Base-by-base conservation (phyloP, 805 yeast species). In the Saccharomycopsis fermentans region DNA sequence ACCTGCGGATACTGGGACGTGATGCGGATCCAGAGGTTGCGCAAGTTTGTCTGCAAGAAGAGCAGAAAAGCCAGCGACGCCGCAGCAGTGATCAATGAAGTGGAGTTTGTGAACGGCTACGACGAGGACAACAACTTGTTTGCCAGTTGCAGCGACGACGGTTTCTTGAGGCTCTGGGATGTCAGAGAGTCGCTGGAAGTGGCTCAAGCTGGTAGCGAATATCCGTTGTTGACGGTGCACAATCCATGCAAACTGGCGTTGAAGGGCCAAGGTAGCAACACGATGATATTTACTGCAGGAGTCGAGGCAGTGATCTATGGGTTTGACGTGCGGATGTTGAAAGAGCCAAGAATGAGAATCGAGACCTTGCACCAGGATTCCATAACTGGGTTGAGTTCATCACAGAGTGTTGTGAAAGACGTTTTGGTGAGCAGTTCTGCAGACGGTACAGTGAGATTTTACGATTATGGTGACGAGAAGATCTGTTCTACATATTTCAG, bases 101-200 rank as follows among this genome's bases (percentile, higher is more conserved):
- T 29, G 17, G 16, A 14, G 36, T 26, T 12, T 14, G 5, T 55
- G 26, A 24, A 26, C 17, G 26, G 19, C 35, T 35, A 54, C 3
- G 54, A 53, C 66, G 19, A 56, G 3, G 74, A 73, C 29, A 43
- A 43, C 26, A 43, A 43, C 51, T 58, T 70, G 8, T 59, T 73
- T 4, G 76, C 79, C 2, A 78, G 87, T 39, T 88, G 81, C 3
- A 76, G 84, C 9, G 96, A 88, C 63, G 90, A 84, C 64, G 89
- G 90, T 0, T 60, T 70, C 2, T 73, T 80, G 1, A 72, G 73
- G 8, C 55, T 84, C 1, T 88, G 92, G 92, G 96, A 88, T 63
- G 69, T 74, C 26, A 70, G 90, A 58, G 73, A 77, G n/a, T 84
- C 80, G 63, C 63, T 65, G 2, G 72, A 78, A 1, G 71, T 77